Conservation (phyloP, 257 asterid species). For the Jasminum sambac region DNA sequence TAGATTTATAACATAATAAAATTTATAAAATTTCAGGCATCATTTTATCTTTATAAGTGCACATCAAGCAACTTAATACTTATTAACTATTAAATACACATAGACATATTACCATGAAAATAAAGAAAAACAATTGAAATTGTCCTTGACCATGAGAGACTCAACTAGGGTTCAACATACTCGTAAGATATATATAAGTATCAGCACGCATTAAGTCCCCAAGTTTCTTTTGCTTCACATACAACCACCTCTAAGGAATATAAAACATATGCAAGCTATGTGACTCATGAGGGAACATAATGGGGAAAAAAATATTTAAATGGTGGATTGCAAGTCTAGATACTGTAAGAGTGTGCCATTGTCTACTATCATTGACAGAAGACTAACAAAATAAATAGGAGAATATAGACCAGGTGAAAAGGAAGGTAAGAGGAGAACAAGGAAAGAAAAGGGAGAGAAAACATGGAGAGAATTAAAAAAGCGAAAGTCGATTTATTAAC, state of each 20-base stretch:
- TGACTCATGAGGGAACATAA: background rate
- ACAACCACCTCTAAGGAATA: background rate
- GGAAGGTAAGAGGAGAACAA: no score
- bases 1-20: background rate
- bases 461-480: no score
- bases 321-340: background rate
- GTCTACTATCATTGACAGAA: background rate
- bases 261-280: background rate
- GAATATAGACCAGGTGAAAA: no score
- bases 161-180: background rate
- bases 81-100: background rate
- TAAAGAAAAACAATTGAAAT: background rate
- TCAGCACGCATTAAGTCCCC: background rate
- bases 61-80: background rate
- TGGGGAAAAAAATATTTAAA: background rate
- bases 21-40: background rate
- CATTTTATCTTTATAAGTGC: background rate
- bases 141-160: background rate
- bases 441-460: no score
- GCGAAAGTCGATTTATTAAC: no score
- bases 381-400: no score
- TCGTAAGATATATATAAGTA: background rate
- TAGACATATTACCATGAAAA: background rate
- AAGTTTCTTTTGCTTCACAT: background rate
- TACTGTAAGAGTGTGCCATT: background rate